A percentile compares a stretch with the other conserved stretches of the same genome.
phyloP scores from a whole-genome alignment of 305 asterid species.

The Andrographis paniculata region DNA sequence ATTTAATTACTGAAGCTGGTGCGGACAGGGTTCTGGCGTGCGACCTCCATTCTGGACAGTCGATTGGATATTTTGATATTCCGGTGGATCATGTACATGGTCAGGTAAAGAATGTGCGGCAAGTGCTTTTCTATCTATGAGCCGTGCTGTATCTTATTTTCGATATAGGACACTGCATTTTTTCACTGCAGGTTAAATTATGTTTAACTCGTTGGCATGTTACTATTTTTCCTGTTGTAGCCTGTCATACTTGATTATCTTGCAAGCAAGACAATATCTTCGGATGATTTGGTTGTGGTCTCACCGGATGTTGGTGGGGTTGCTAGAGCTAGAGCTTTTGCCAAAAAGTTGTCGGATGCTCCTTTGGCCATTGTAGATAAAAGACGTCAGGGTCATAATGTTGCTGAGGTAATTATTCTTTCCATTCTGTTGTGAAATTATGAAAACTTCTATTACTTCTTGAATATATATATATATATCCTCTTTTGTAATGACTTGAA shows the following conservation, averaged over 20 bases:
- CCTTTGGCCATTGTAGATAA: constrained; percentile 93
- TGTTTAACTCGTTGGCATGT: not conserved
- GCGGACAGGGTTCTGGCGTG: constrained; percentile 75
- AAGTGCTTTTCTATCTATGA: too few species aligned
- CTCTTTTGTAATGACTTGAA: constrained; percentile 3
- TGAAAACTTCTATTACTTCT: constrained; percentile 15
- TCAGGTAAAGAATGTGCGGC: too few species aligned
- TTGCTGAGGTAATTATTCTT: constrained; percentile 72
- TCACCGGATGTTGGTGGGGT: constrained; percentile 99
- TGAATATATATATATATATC: constrained; percentile 7
- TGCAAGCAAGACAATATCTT: constrained; percentile 84
- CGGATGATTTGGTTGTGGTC: constrained; percentile 89
- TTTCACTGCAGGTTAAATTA: constrained; percentile 10
- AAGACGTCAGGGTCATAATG: constrained; percentile 90
- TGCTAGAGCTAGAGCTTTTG: constrained; percentile 94
- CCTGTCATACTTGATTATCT: constrained; percentile 97
- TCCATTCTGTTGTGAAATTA: constrained; percentile 13
- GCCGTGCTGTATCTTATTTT: too few species aligned
- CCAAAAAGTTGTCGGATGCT: constrained; percentile 91
- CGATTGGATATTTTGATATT: constrained; percentile 78
- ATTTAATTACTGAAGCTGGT: constrained; percentile 69
- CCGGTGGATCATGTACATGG: constrained; percentile 82
- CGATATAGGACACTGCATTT: constrained; percentile 6
- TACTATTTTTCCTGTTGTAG: constrained; percentile 29
- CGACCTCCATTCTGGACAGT: constrained; percentile 81